These are phyloP conservation scores for Lecanoromycetidae sp. DNA, from an alignment of 2,329 filamentous ascomycete genomes.

Conservation along the genomic window DNA sequence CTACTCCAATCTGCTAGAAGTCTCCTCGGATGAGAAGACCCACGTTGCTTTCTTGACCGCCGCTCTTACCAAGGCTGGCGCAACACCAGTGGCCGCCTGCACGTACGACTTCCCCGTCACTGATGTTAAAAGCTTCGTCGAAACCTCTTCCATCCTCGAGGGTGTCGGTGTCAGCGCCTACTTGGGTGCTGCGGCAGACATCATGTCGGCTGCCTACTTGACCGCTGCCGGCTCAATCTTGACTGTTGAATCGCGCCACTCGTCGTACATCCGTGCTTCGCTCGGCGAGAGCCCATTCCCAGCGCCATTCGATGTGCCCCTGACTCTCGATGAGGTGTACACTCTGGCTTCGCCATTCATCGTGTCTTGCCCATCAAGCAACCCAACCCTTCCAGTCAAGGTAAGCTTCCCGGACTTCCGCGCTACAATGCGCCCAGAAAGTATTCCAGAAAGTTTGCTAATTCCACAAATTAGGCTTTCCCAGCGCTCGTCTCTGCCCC, in stretches of 20 bases:
- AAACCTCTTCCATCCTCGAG: slow-evolving; percentile 41
- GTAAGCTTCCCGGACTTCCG: slow-evolving; percentile 40
- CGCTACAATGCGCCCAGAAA: slow-evolving; percentile 1
- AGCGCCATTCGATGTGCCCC: slow-evolving; percentile 46
- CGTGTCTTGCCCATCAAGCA: slow-evolving; percentile 40
- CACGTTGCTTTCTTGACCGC: slow-evolving; percentile 45
- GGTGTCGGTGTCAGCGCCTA: slow-evolving; percentile 26
- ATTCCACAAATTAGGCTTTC: slow-evolving; percentile 12
- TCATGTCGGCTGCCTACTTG: slow-evolving; percentile 44
- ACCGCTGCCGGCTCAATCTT: slow-evolving; percentile 50
- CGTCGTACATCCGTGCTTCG: slow-evolving; percentile 44
- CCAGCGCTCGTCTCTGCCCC: slow-evolving; percentile 11
- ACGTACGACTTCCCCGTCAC: slow-evolving; percentile 42
- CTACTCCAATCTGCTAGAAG: slow-evolving; percentile 45
- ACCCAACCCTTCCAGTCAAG: slow-evolving; percentile 45
- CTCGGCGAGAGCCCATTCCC: slow-evolving; percentile 42
- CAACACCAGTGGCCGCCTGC: slow-evolving; percentile 38
- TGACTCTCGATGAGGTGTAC: slow-evolving; percentile 45
- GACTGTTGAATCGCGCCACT: slow-evolving; percentile 51
- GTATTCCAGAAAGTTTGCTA: not conserved
- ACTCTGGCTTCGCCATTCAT: slow-evolving; percentile 51
- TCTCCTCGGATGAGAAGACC: slow-evolving; percentile 43
- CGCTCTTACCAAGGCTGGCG: slow-evolving; percentile 29
- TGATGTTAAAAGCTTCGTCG: slow-evolving; percentile 37
- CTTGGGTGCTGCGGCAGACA: slow-evolving; percentile 48